Evolutionary conservation across 2,329 filamentous ascomycete genomes (phyloP).

Genomic region (Diaporthe citrichinensis): DNA sequence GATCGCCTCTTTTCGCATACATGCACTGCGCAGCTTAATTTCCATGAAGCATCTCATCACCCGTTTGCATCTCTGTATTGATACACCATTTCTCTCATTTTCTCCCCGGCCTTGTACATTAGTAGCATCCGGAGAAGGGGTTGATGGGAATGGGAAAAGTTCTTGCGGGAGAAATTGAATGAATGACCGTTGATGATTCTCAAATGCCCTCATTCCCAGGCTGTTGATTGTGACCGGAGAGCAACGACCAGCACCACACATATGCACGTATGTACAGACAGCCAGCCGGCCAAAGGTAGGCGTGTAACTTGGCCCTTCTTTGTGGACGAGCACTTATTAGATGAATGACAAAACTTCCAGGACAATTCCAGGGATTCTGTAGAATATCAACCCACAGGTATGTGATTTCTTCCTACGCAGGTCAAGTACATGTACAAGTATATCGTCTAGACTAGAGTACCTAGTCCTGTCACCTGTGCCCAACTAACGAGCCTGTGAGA

Average conservation of each 20-base stretch:
- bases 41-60: slow-evolving; percentile 43
- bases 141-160: slow-evolving; percentile 42
- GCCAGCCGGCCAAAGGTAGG: not conserved
- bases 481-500: not conserved
- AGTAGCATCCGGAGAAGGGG: slow-evolving; percentile 49
- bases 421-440: not conserved
- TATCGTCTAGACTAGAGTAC: not conserved
- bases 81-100: slow-evolving; percentile 52
- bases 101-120: slow-evolving; percentile 53
- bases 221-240: not conserved
- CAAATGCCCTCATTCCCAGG: not conserved
- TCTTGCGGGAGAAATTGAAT: slow-evolving; percentile 37
- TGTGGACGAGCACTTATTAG: not conserved
- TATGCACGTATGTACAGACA: not conserved
- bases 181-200: slow-evolving; percentile 36
- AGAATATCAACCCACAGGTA: not conserved
- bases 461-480: not conserved
- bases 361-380: not conserved
- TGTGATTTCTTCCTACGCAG: no score
- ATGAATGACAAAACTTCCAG: no score
- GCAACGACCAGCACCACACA: not conserved
- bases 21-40: slow-evolving; percentile 48
- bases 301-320: not conserved
- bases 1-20: slow-evolving; percentile 51
- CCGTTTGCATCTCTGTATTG: slow-evolving; percentile 50